Conservation (phyloP, 2,329 filamentous ascomycete genomes). For the Aspergillus eucalypticola region DNA sequence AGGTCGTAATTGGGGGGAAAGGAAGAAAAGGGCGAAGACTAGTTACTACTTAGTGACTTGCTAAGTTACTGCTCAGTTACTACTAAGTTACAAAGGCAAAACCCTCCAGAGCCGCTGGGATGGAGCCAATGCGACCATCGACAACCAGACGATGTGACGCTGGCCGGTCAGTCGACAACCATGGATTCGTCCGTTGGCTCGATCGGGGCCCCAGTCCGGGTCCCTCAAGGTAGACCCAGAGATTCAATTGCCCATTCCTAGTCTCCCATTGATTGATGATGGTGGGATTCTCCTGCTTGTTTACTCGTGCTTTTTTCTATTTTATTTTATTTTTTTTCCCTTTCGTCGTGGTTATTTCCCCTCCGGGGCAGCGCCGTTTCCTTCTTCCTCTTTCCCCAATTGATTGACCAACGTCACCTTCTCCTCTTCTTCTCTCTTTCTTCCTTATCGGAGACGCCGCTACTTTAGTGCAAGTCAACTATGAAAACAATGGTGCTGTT, state of each 20-base stretch:
- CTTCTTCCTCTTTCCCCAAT: not conserved
- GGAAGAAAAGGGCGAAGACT: not conserved
- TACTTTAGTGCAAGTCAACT: not conserved
- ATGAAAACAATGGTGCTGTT: not conserved
- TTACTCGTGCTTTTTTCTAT: not conserved
- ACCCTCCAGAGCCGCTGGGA: constrained; percentile 14
- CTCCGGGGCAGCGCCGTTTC: not conserved
- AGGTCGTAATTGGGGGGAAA: not conserved
- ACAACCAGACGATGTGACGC: constrained; percentile 38
- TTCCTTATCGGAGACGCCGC: constrained; percentile 4
- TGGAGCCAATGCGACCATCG: constrained; percentile 36
- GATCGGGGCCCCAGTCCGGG: not conserved
- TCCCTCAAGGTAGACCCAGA: not conserved
- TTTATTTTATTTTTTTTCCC: too few species aligned
- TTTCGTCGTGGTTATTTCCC: constrained; percentile 6
- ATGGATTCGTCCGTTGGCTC: constrained; percentile 6
- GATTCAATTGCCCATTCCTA: not conserved
- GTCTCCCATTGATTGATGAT: not conserved
- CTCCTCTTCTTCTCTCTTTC: not conserved
- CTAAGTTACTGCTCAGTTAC: too few species aligned
- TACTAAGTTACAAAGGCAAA: not conserved
- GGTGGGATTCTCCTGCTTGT: not conserved
- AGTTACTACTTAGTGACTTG: too few species aligned
- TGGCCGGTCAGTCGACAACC: constrained; percentile 21
- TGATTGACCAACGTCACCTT: constrained; percentile 5